Evolutionary conservation across 306 rosid species (phyloP), one percentile per base, ranked within the genome.

Genomic region (Dryas alaskensis): DNA sequence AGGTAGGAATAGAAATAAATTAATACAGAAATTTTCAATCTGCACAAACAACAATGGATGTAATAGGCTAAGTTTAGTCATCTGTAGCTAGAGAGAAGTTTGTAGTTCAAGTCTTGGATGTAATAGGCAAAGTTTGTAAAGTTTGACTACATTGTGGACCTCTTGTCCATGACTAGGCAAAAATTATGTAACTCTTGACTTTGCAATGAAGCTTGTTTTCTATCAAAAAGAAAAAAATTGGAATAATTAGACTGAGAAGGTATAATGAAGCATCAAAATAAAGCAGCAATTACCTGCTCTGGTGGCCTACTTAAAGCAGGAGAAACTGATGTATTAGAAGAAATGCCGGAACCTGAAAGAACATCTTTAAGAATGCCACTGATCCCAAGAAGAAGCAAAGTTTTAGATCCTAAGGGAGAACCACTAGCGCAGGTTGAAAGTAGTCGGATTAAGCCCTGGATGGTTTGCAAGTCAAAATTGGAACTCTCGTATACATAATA

Each of bases 371-470:
- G 98, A 77, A 92, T 92, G 73, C 97, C 92, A 82, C 99, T 92
- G 69, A 95, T 88, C 69, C 99, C 99, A 7, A 92, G 90, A 72
- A 88, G 95, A 50, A 90, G 98, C 17, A 95, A 80, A 25, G 98
- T 90, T 87, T 92, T 95, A 46, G 97, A 69, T 76, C 99, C 98
- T 71, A 95, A 86, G 11, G 96, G 98, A n/a, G 99, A 95, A 49
- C 99, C 99, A 73, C 99, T 92, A 60, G 99, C 93, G 65, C 98
- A 95, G 49, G 96, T 92, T 81, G 99, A 92, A 76, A 95, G 97
- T 62, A 95, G 96, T 73, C 99, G 96, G 44, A 94, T 92, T 76
- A 95, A 86, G 48, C 99, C 99, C 99, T 95, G 98, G 81, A 85
- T 60, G 25, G 17, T 70, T 27, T 61, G 52, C 45, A 76, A 65